phyloP scores from a whole-genome alignment of 2,329 filamentous ascomycete genomes.

The Apiospora arundinis region DNA sequence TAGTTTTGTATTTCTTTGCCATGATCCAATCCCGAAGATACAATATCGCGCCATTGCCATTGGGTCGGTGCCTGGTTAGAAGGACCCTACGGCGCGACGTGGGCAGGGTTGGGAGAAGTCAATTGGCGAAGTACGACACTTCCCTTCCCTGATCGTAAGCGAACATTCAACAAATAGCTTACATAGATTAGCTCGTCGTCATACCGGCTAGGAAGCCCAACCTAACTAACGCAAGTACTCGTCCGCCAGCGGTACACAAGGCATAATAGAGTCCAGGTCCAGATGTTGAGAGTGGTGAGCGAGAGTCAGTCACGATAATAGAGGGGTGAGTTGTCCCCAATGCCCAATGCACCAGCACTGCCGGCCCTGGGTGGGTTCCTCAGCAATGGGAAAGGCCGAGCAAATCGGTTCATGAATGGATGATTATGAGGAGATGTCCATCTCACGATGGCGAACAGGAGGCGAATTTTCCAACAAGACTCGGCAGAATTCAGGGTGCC shows the following conservation, averaged over 20 bases:
- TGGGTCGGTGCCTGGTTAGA: conserved; percentile 7
- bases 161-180: background rate
- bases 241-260: background rate
- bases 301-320: background rate
- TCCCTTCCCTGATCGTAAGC: background rate
- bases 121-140: background rate
- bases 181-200: conserved; percentile 1
- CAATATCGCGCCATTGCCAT: background rate
- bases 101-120: background rate
- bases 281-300: background rate
- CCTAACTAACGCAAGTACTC: conserved; percentile 14
- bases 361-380: background rate
- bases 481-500: background rate
- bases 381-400: conserved; percentile 7
- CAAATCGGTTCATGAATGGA: background rate
- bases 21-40: background rate
- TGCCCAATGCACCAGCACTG: background rate
- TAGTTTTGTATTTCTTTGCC: background rate
- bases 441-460: background rate
- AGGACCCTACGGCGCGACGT: background rate
- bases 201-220: background rate
- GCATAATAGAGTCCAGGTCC: background rate
- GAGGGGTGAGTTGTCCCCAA: background rate
- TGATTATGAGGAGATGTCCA: conserved; percentile 11
- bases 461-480: background rate